Conservation (phyloP, 1,284 basidiomycete genomes). For the Porogramme epimiltina region DNA sequence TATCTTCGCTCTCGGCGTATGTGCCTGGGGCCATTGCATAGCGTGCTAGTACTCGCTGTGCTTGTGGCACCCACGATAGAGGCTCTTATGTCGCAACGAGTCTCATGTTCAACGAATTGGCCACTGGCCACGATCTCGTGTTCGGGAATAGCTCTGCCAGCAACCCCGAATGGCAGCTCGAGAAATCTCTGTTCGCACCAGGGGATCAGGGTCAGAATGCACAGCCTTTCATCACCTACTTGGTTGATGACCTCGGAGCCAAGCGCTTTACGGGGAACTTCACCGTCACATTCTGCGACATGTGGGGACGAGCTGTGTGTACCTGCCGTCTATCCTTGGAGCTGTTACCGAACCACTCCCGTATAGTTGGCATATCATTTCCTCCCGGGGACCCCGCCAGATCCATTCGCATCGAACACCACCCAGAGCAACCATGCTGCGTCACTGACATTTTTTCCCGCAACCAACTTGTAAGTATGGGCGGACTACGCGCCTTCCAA, state of each 20-base stretch:
- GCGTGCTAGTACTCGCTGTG: background rate
- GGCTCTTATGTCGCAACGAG: slow-evolving; percentile 9
- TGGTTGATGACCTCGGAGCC: slow-evolving; percentile 8
- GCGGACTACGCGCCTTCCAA: no score
- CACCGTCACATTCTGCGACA: slow-evolving; percentile 10
- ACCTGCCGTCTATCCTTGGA: no score
- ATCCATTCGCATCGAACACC: slow-evolving; percentile 8
- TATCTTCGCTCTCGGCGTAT: slow-evolving; percentile 7
- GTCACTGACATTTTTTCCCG: slow-evolving; percentile 5
- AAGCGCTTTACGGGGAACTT: slow-evolving; percentile 6
- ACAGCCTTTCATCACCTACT: background rate
- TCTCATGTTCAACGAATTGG: slow-evolving; percentile 9
- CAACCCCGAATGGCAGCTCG: slow-evolving; percentile 7
- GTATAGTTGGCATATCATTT: slow-evolving; percentile 8
- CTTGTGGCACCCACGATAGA: background rate
- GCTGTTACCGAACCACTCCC: no score
- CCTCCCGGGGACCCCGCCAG: slow-evolving; percentile 1
- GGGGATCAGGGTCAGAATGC: slow-evolving; percentile 6
- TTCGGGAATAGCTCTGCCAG: slow-evolving; percentile 3
- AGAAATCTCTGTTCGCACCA: background rate
- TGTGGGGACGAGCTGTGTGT: slow-evolving; percentile 7
- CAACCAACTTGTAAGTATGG: slow-evolving; percentile 3
- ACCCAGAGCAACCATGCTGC: slow-evolving; percentile 7
- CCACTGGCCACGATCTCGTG: slow-evolving; percentile 1
- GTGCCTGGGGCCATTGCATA: background rate